Base-by-base conservation (phyloP, 352 stramenopile species). In the Elongisporangium prolatum region DNA sequence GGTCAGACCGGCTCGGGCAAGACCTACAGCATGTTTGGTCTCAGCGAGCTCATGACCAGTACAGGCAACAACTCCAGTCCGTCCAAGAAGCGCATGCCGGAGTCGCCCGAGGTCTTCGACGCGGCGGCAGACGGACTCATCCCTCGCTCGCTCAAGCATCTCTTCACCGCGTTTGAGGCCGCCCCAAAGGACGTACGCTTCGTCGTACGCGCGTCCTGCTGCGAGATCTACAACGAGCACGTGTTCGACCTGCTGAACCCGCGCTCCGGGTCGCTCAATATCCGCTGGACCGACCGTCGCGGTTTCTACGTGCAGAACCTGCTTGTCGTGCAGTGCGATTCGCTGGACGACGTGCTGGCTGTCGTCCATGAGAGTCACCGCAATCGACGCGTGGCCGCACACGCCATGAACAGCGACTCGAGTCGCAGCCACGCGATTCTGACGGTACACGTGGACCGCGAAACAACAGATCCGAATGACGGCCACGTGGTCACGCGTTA, bases 221-320 rank as follows among this genome's bases (percentile, higher is more conserved):
- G 79, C 52, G 81, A 93, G 57, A 89, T 93, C 61, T 93, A 93
- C 72, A 93, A 93, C 66, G 84, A 93, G 56, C 79, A 91, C 28
- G 80, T 86, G 0, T 90, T 87, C 21, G 84, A 93, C 38, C 40
- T 93, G 50, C 73, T 93, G 9, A 90, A 93, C 59, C 68, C 82
- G 21, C 68, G 67, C 9, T 86, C 76, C 0, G 78, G 80, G 0
- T 65, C 70, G 7, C 67, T 93, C n/a, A 81, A 78, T 25, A 69
- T 93, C 38, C 81, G 81, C 16, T 93, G 77, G 81, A 89, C 85
- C 47, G 75, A 87, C 52, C 75, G 69, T 54, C 79, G 72, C 20
- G 81, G 80, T 5, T 93, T 93, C 55, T 93, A 90, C 63, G 84
- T 91, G 4, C 77, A 93, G 61, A 80, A 88, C 55, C 60, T 91